These are phyloP conservation scores for Aphanomyces cochlioides DNA, from an alignment of 352 stramenopile genomes.

Conservation along the genomic window DNA sequence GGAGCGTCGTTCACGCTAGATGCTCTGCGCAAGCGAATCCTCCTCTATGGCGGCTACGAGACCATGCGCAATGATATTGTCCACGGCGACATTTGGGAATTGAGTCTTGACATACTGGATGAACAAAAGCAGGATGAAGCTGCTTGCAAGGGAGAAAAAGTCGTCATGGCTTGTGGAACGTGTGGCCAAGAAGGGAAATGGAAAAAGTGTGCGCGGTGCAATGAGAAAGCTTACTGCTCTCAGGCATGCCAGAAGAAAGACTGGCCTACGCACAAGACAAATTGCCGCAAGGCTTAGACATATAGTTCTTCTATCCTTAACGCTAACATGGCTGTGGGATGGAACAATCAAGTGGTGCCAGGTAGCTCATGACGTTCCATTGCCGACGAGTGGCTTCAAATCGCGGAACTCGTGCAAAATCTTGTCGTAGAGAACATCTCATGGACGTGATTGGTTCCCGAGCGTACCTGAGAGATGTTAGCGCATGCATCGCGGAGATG, in stretches of 20 bases:
- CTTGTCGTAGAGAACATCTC: neutral
- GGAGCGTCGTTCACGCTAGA: slow-evolving; percentile 20
- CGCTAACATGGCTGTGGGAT: too few relatives aligned
- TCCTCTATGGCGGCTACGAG: slow-evolving; percentile 27
- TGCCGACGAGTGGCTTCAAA: neutral
- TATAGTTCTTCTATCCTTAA: neutral
- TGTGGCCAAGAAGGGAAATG: slow-evolving; percentile 26
- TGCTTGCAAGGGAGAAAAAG: neutral
- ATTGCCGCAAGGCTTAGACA: slow-evolving; percentile 21
- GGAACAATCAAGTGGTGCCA: neutral
- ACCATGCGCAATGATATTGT: slow-evolving; percentile 30
- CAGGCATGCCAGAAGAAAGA: slow-evolving; percentile 27
- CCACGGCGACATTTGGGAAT: slow-evolving; percentile 26
- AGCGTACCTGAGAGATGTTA: slow-evolving; percentile 60
- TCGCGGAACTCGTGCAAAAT: slow-evolving; percentile 21
- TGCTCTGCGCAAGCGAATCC: slow-evolving; percentile 3
- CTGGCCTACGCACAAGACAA: slow-evolving; percentile 29
- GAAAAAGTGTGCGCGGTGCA: slow-evolving; percentile 32
- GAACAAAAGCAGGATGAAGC: neutral
- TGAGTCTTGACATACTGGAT: neutral
- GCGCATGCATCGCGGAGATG: slow-evolving; percentile 83
- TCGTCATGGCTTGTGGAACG: slow-evolving; percentile 5
- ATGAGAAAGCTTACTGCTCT: slow-evolving; percentile 29
- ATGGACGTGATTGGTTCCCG: neutral
- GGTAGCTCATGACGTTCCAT: neutral